Evolutionary conservation across 345 rosid genomes (phyloP), one percentile per base, ranked within the genome.

Genomic region (Noccaea caerulescens): DNA sequence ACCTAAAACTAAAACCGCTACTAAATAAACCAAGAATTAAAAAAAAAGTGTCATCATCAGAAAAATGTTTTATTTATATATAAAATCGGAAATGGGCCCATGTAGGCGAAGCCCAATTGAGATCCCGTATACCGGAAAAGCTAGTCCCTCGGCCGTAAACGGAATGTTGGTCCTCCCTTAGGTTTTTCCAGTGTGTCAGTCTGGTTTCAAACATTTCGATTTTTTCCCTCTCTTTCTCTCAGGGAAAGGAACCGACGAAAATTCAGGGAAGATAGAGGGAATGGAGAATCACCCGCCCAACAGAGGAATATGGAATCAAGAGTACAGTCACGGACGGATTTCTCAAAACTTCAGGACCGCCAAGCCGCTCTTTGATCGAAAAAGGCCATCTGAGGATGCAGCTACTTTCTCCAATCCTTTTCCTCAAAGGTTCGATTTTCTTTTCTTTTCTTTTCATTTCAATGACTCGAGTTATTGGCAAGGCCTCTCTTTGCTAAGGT

Each of bases 361-460:
- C 10, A 92, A 89, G 77, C 90, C 92, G 3, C 77, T 86, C 58
- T 77, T 86, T 69, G 79, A 81, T 76, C 90, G 87, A 46, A 86
- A 88, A 76, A 87, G 98, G 61, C 80, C 77, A 43, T 80, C 75
- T 14, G 78, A 73, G 25, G n/a, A 63, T 53, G 47, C 30, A 20
- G 25, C 72, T 33, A 4, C 10, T 79, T 57, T 32, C 69, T 34
- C 57, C 56, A 36, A 41, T 45, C 77, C 43, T 9, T 56, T 61
- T 34, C 76, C 81, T 61, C 64, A 54, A 47, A 75, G 79, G 92
- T 85, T 58, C 74, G 74, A 32, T 20, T 13, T 51, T 20, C 13
- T n/a, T n/a, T n/a, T n/a, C n/a, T n/a, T n/a, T n/a, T n/a, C n/a
- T 57, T 8, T 34, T 27, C 12, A 57, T 57, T 18, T 16, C n/a